These are phyloP conservation scores for Cymbopogon flexuosus DNA, from an alignment of 202 grass and related monocot genomes.

Conservation along the genomic window DNA sequence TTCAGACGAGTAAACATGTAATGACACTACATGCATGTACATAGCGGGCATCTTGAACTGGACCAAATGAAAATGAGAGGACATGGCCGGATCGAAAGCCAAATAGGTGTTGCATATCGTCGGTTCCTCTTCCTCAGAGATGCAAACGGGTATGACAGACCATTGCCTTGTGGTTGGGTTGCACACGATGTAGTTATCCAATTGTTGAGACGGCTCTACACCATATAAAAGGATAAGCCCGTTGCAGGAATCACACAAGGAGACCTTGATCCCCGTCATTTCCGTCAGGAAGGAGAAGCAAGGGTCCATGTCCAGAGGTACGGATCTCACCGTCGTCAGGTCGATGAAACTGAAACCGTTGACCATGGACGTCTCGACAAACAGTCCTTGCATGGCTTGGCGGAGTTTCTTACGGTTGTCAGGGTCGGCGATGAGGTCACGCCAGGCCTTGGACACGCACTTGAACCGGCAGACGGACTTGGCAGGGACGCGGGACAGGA, in stretches of 20 bases:
- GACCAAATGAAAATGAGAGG: neutral
- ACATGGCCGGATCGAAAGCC: neutral
- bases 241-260: neutral
- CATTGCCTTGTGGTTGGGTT: neutral
- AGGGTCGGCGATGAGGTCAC: neutral
- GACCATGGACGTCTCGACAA: neutral
- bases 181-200: neutral
- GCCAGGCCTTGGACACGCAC: too few relatives aligned
- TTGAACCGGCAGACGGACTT: too few relatives aligned
- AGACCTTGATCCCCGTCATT: neutral
- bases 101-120: neutral
- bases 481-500: too few relatives aligned
- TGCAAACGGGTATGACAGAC: neutral
- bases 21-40: too few relatives aligned
- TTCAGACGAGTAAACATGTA: neutral
- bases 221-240: neutral
- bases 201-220: rapidly evolving
- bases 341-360: neutral
- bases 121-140: too few relatives aligned
- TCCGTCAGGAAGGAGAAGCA: neutral
- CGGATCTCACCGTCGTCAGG: neutral
- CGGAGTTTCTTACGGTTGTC: neutral
- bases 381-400: neutral
- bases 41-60: rapidly evolving
- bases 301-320: neutral